Percentiles rank a stretch among this genome's conserved stretches.
Evolutionary conservation across 768 basidiomycete genomes (phyloP).

Genomic region (Russula virescens): DNA sequence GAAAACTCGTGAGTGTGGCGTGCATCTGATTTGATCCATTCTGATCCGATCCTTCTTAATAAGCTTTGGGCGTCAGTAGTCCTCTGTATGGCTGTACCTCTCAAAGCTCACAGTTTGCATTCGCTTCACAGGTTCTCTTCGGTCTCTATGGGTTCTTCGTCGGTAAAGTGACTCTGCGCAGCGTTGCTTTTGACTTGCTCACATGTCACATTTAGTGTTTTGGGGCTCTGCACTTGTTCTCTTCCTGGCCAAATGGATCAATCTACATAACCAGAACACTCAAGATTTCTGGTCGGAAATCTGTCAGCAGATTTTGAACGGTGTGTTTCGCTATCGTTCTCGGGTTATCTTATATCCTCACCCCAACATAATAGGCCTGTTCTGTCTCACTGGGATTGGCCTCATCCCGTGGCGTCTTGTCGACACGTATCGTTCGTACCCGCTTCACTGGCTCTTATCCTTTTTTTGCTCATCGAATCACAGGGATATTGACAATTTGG

Average conservation of each 20-base stretch:
- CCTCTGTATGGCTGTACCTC: neutral
- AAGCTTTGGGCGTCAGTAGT: conserved; percentile 61
- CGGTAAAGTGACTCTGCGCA: conserved; percentile 36
- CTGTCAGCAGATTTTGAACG: conserved; percentile 70
- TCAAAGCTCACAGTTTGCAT: neutral
- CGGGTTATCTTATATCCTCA: neutral
- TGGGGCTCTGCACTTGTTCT: conserved; percentile 85
- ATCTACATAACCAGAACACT: conserved; percentile 58
- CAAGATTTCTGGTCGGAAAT: conserved; percentile 83
- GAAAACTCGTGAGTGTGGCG: conserved; percentile 60
- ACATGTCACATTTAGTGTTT: conserved; percentile 45
- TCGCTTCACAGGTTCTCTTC: conserved; percentile 42
- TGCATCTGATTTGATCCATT: neutral
- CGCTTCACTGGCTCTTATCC: neutral
- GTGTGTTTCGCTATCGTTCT: conserved; percentile 32
- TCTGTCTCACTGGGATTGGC: conserved; percentile 75
- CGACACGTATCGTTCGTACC: conserved; percentile 62
- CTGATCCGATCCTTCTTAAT: neutral
- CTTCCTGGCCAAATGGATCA: conserved; percentile 62
- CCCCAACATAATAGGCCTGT: conserved; percentile 46
- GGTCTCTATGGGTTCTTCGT: conserved; percentile 75
- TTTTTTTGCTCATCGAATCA: neutral
- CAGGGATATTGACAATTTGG: conserved; percentile 73
- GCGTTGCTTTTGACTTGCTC: neutral
- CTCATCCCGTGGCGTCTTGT: conserved; percentile 69